These are phyloP conservation scores for Xylariaceae sp. DNA, from an alignment of 2,329 filamentous ascomycete genomes.

Conservation along the genomic window DNA sequence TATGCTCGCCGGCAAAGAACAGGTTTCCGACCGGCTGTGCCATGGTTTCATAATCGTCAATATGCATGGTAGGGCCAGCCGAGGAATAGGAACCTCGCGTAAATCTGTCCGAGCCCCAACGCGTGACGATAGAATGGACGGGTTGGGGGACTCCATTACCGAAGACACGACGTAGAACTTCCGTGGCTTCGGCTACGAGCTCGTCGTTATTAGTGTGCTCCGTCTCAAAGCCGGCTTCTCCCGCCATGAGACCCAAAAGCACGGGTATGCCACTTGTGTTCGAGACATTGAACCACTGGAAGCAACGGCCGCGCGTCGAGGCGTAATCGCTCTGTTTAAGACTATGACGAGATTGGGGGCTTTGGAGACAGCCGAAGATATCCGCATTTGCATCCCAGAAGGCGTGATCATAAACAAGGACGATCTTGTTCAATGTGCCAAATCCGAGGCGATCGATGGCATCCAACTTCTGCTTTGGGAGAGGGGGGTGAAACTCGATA, in stretches of 20 bases:
- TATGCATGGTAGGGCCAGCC: slow-evolving; percentile 72
- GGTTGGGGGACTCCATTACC: slow-evolving; percentile 66
- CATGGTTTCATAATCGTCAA: slow-evolving; percentile 91
- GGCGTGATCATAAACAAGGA: slow-evolving; percentile 78
- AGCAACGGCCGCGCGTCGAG: slow-evolving; percentile 79
- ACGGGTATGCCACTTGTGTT: slow-evolving; percentile 84
- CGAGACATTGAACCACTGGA: slow-evolving; percentile 95
- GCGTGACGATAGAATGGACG: slow-evolving; percentile 79
- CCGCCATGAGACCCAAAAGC: slow-evolving; percentile 89
- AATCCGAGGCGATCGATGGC: slow-evolving; percentile 83
- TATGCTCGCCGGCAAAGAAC: slow-evolving; percentile 94
- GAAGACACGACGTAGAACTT: slow-evolving; percentile 72
- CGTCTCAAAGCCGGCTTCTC: slow-evolving; percentile 84
- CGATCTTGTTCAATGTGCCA: slow-evolving; percentile 90
- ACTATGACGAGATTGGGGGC: slow-evolving; percentile 63
- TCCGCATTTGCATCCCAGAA: slow-evolving; percentile 91
- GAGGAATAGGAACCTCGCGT: slow-evolving; percentile 95
- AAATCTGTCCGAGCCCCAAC: slow-evolving; percentile 88
- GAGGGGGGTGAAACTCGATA: slow-evolving; percentile 78
- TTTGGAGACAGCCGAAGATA: slow-evolving; percentile 87
- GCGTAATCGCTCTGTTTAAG: slow-evolving; percentile 75
- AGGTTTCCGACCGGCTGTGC: slow-evolving; percentile 77
- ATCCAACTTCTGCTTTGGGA: slow-evolving; percentile 81
- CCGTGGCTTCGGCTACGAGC: slow-evolving; percentile 74
- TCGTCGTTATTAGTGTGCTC: slow-evolving; percentile 70